phyloP scores from a whole-genome alignment of 225 moss, liverwort and hornwort species.

The Polytrichum formosum region DNA sequence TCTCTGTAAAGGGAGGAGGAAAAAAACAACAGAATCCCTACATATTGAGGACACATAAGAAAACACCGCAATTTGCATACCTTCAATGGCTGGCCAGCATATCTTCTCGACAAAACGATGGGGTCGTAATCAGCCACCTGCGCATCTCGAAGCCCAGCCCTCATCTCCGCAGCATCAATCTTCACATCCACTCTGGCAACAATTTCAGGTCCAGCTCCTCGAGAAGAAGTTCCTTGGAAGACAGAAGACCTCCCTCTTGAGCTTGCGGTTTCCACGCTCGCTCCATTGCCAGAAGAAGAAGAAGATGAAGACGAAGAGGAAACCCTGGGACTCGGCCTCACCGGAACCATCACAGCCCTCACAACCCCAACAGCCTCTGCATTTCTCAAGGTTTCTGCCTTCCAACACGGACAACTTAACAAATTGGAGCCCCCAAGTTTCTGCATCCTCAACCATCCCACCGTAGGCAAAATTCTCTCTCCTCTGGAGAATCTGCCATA shows the following conservation, averaged over 20 bases:
- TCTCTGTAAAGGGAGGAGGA: too few relatives aligned
- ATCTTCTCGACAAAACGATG: constrained; percentile 33
- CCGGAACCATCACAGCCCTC: constrained; percentile 36
- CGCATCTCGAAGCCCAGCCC: constrained; percentile 42
- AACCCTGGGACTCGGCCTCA: constrained; percentile 23
- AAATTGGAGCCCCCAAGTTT: too few relatives aligned
- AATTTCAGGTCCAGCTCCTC: constrained; percentile 12
- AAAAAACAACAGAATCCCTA: too few relatives aligned
- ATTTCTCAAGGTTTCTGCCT: too few relatives aligned
- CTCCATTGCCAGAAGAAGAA: constrained; percentile 31
- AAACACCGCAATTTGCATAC: constrained; percentile 7
- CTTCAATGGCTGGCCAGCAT: constrained; percentile 41
- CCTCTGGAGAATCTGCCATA: too few relatives aligned
- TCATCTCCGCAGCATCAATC: constrained; percentile 38
- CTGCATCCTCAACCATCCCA: too few relatives aligned
- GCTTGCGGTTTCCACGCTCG: constrained; percentile 15
- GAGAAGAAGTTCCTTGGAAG: constrained; percentile 21
- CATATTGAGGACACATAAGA: neutral
- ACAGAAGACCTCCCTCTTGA: neutral
- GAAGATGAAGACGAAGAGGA: constrained; percentile 6
- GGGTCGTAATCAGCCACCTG: constrained; percentile 41
- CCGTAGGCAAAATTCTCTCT: too few relatives aligned
- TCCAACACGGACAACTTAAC: too few relatives aligned
- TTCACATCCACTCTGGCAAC: constrained; percentile 14
- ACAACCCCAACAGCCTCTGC: constrained; percentile 12